Evolutionary conservation across 192 early-diverging fungal genomes (phyloP), one percentile per base, ranked within the genome.

Genomic region (Entomortierella beljakovae): DNA sequence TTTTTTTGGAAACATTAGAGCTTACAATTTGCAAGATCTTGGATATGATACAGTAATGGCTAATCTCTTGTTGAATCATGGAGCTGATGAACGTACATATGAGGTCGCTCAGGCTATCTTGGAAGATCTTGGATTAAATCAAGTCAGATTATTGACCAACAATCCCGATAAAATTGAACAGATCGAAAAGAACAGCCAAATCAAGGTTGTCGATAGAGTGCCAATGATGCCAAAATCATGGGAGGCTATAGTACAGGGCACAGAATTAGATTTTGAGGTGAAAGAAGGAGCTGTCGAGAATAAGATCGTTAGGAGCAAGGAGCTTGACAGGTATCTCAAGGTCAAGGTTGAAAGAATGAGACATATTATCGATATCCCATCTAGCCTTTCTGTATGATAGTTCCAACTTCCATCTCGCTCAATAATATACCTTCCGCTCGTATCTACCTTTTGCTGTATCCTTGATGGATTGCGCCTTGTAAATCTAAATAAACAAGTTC

Each of bases 21-120:
- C 97, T 11, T 99, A 99, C 81, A 99, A 99, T 74, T 83, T 99
- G 34, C 96, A 97, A 68, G 97, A 99, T 81, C 83, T 94, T 63
- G 97, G 97, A 32, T 92, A 96, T 68, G 96, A 99, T 73, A 99
- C 97, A 0, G 90, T 96, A 28, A 88, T 89, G 46, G 97, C 97
- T 50, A 99, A 99, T 68, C 54, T 97, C 23, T 71, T 95, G 50
- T 83, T 99, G 29, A 91, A 95, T 73, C 95, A 97, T 67, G 94
- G 94, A 10, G 88, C 95, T 6, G 97, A 99, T 71, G 93, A 92
- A n/a, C 92, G 97, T n/a, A 92, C 89, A 0, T 99, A 99, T 72
- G 91, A 92, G 10, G 87, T 97, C 18, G 97, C 97, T 2, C 87
- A 91, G 29, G 90, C 92, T 16, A 99, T 99, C 50, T 83, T 99